Percentiles rank a stretch among this genome's conserved stretches.
Conservation (phyloP, 1,284 basidiomycete genomes). For the Ceratobasidium sp. region DNA sequence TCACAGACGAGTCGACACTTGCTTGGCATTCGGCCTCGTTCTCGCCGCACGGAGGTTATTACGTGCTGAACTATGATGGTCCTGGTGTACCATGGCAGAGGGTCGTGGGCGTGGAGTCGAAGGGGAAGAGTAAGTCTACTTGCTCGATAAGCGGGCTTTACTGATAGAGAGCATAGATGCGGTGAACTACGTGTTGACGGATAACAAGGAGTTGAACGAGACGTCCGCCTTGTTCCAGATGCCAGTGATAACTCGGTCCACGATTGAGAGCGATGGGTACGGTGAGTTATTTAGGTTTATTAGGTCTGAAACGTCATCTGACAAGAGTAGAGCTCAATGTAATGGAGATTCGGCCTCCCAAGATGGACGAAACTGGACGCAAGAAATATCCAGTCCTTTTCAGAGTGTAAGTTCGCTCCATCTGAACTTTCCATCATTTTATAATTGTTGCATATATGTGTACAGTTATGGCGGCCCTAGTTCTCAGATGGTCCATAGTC, state of each 20-base stretch:
- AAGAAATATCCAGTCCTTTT: slow-evolving; percentile 95
- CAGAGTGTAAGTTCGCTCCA: slow-evolving; percentile 71
- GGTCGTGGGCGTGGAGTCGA: slow-evolving; percentile 74
- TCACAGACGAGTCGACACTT: slow-evolving; percentile 76
- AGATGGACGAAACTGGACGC: slow-evolving; percentile 91
- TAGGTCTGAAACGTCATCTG: slow-evolving; percentile 47
- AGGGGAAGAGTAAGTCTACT: slow-evolving; percentile 62
- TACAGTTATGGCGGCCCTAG: slow-evolving; percentile 89
- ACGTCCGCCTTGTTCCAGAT: slow-evolving; percentile 80
- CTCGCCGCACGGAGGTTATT: slow-evolving; percentile 87
- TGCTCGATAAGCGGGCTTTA: not conserved
- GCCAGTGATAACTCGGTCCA: slow-evolving; percentile 77
- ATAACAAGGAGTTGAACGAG: slow-evolving; percentile 79
- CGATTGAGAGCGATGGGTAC: slow-evolving; percentile 82
- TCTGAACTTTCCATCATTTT: not conserved
- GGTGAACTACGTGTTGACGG: slow-evolving; percentile 74
- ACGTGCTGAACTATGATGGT: slow-evolving; percentile 83
- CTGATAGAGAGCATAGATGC: slow-evolving; percentile 57
- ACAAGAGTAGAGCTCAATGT: slow-evolving; percentile 79
- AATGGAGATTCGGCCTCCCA: slow-evolving; percentile 89
- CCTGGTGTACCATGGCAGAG: slow-evolving; percentile 91
- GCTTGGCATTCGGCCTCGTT: slow-evolving; percentile 80
- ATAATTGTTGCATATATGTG: slow-evolving; percentile 14
- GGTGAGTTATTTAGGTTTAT: slow-evolving; percentile 63
- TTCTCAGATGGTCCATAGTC: slow-evolving; percentile 80